These are phyloP conservation scores for Psidium friedrichsthalianum DNA, from an alignment of 345 rosid species.

Conservation along the genomic window DNA sequence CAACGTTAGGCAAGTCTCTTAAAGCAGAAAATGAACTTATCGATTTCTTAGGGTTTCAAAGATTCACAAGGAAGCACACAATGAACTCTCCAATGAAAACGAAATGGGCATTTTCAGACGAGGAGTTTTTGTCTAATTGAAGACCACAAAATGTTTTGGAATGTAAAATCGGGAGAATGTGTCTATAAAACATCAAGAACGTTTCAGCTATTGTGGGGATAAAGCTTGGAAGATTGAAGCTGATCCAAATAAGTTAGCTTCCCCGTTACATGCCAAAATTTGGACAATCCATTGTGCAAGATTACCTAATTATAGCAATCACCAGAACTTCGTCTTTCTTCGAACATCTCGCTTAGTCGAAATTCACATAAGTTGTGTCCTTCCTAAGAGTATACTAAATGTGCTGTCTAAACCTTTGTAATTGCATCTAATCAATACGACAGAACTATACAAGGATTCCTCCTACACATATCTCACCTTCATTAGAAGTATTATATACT, in stretches of 20 bases:
- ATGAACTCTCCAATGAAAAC: neutral
- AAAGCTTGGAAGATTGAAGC: neutral
- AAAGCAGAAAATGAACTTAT: neutral
- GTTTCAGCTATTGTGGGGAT: neutral
- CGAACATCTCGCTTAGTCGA: neutral
- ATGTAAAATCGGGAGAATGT: neutral
- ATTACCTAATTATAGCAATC: neutral
- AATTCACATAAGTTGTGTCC: neutral
- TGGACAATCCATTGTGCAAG: neutral
- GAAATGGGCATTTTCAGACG: neutral
- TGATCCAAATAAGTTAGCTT: neutral
- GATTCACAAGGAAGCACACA: neutral
- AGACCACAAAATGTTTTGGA: neutral
- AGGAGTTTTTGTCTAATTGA: neutral
- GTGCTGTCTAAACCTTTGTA: neutral
- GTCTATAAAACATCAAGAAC: neutral
- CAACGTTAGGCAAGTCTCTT: neutral
- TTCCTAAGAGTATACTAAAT: neutral
- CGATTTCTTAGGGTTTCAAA: neutral
- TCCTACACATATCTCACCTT: neutral
- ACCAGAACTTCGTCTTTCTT: neutral
- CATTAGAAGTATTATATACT: neutral
- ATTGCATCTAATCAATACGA: neutral
- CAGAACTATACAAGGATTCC: neutral
- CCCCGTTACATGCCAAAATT: neutral